Evolutionary conservation across 331 rosid species (phyloP), one percentile per base, ranked within the genome.

Genomic region (Pyrus hybrid): DNA sequence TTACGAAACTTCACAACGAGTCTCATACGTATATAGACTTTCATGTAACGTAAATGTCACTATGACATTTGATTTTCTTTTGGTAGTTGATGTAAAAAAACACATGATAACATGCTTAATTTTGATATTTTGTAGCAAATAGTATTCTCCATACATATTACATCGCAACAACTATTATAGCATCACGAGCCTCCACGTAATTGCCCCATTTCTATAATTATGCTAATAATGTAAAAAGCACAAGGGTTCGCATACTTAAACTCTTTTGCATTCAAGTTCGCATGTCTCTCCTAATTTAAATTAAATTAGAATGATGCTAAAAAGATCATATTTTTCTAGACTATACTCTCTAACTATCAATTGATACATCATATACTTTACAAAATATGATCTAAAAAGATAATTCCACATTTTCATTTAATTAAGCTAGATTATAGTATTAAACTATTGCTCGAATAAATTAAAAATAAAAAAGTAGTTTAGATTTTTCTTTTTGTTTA

Each of bases 361-460:
- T 0, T 37, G 1, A 37, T 37, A 37, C 13, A 37, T 37, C 0
- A 37, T 10, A 0, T 37, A 4, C 0, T 37, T 37, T 37, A 3
- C 1, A 37, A 37, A 37, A 37, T 37, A 37, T 37, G 43, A 9
- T 37, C 12, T 37, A 9, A 2, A 37, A 37, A 37, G 0, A 37
- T 37, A 35, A 5, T 8, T 0, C 43, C 1, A 3, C 43, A 35
- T 35, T 35, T 0, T 35, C 43, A 35, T 35, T 35, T 35, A 35
- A 35, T 49, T 1, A 16, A 16, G 56, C 56, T 49, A 49, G 8
- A 49, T 6, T 6, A 16, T 35, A 35, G 43, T 35, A 35, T 35
- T 35, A 35, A 16, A 16, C 8, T 49, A 16, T 16, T 49, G n/a
- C n/a, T 35, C 43, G 43, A 35, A 35, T 35, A 35, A 35, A 35